phyloP scores from a whole-genome alignment of 139 green algal genomes.

The Tetraselmis striata region DNA sequence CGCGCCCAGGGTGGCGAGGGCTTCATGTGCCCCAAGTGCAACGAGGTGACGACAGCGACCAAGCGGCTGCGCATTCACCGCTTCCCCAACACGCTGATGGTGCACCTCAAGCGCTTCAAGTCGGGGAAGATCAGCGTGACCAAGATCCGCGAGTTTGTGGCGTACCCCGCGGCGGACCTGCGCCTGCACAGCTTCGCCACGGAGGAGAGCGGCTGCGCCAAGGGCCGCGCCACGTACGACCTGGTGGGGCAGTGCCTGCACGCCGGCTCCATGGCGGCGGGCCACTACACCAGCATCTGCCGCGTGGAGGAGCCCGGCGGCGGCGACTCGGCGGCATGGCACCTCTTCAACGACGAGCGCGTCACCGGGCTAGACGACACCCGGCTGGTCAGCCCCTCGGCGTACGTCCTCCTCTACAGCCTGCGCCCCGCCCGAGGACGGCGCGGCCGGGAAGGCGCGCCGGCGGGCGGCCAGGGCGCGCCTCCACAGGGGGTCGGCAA shows the following conservation, averaged over 20 bases:
- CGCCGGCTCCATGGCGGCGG: slow-evolving; percentile 11
- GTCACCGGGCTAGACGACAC: slow-evolving; percentile 9
- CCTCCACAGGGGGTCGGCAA: too few relatives aligned
- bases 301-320: slow-evolving; percentile 13
- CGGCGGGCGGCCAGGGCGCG: too few relatives aligned
- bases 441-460: too few relatives aligned
- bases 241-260: too few relatives aligned
- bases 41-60: slow-evolving; percentile 30
- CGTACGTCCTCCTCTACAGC: slow-evolving; percentile 35
- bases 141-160: too few relatives aligned
- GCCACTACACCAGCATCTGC: slow-evolving; percentile 42
- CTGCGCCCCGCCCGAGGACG: too few relatives aligned
- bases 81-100: slow-evolving; percentile 34
- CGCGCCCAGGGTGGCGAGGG: slow-evolving; percentile 37
- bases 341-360: slow-evolving; percentile 30
- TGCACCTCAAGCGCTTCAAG: slow-evolving; percentile 61
- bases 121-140: not conserved
- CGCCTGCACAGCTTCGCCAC: too few relatives aligned
- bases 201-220: too few relatives aligned
- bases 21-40: slow-evolving; percentile 42
- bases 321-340: slow-evolving; percentile 16
- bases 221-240: too few relatives aligned
- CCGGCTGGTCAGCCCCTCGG: slow-evolving; percentile 20
- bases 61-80: too few relatives aligned
- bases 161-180: too few relatives aligned